Percentiles rank a stretch among this genome's conserved stretches.
phyloP scores from a whole-genome alignment of 352 stramenopile species.

The Thalassiosira livingstoniorum region DNA sequence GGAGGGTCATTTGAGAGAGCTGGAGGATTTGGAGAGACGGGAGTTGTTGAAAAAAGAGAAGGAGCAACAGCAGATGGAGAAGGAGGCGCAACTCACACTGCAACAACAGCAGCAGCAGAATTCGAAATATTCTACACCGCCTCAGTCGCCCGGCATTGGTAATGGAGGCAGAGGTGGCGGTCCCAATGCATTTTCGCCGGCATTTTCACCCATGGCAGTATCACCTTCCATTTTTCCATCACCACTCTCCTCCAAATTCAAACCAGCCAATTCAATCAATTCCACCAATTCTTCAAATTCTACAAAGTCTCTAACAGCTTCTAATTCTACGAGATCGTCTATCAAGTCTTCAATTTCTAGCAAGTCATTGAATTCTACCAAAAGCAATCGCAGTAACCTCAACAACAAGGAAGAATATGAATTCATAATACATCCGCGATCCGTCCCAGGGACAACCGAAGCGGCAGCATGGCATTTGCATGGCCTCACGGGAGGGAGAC shows the following conservation, averaged over 20 bases:
- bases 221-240: background rate
- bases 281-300: background rate
- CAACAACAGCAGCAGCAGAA: too few relatives aligned
- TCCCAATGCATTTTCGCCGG: too few relatives aligned
- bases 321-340: background rate
- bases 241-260: background rate
- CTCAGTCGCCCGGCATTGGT: too few relatives aligned
- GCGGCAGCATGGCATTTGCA: conserved; percentile 47
- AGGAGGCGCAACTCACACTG: too few relatives aligned
- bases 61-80: too few relatives aligned
- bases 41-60: background rate
- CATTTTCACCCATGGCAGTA: too few relatives aligned
- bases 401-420: conserved; percentile 14
- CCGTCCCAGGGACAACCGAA: conserved; percentile 29
- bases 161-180: too few relatives aligned
- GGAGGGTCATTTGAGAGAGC: background rate
- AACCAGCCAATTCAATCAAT: background rate
- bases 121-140: too few relatives aligned
- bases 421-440: conserved; percentile 43
- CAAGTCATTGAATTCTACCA: background rate
- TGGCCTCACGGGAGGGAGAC: conserved; percentile 36
- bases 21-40: background rate
- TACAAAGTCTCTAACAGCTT: background rate
- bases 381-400: background rate
- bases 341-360: background rate